Conservation (phyloP, 768 basidiomycete genomes). For the Lactarius deliciosus region DNA sequence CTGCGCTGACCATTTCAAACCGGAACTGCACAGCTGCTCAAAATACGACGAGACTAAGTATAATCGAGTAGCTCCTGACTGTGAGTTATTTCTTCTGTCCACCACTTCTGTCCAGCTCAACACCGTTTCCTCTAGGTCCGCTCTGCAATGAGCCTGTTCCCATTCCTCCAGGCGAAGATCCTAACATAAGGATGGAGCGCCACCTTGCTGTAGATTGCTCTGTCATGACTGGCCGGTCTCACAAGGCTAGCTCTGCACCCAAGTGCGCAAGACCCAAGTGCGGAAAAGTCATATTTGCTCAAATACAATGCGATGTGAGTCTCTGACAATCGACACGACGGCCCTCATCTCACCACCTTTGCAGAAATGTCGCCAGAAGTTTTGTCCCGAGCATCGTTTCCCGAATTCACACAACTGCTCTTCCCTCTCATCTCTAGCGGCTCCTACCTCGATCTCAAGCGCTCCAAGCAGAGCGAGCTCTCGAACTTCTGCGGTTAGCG, state of each 20-base stretch:
- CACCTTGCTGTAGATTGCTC: slow-evolving; percentile 69
- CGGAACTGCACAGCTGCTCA: slow-evolving; percentile 61
- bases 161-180: slow-evolving; percentile 74
- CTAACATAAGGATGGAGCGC: slow-evolving; percentile 76
- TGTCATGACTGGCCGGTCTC: slow-evolving; percentile 63
- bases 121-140: slow-evolving; percentile 49
- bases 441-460: slow-evolving; percentile 19
- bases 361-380: slow-evolving; percentile 70
- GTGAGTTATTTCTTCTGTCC: slow-evolving; percentile 41
- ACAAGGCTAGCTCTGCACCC: slow-evolving; percentile 49
- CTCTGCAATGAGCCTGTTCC: slow-evolving; percentile 75
- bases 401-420: slow-evolving; percentile 67
- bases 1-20: slow-evolving; percentile 80
- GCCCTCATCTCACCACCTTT: not conserved
- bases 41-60: slow-evolving; percentile 69
- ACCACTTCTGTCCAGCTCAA: not conserved
- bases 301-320: slow-evolving; percentile 74
- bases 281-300: slow-evolving; percentile 70
- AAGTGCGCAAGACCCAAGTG: slow-evolving; percentile 62
- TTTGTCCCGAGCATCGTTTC: slow-evolving; percentile 79
- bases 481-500: slow-evolving; percentile 30
- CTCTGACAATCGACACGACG: not conserved
- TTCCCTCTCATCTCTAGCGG: slow-evolving; percentile 28
- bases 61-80: slow-evolving; percentile 75
- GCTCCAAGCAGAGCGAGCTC: slow-evolving; percentile 24